phyloP scores from a whole-genome alignment of 305 asterid genomes.

The Vinca major region DNA sequence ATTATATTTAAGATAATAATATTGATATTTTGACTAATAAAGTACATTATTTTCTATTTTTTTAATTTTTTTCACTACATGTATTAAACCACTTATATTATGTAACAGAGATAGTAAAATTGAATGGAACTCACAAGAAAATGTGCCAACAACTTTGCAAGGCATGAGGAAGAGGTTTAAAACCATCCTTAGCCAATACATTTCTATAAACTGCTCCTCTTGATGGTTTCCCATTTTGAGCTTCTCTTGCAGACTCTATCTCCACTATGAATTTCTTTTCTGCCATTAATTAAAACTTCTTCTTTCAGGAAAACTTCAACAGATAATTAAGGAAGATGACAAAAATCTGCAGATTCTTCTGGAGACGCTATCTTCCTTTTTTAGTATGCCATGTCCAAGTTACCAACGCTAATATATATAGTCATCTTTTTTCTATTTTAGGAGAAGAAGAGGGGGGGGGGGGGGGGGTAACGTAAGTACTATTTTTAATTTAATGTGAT shows the following conservation, averaged over 20 bases:
- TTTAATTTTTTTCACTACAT: too few relatives aligned
- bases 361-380: background rate
- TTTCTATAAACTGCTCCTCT: slow-evolving; percentile 64
- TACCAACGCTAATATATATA: slow-evolving; percentile 5
- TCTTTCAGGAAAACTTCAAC: too few relatives aligned
- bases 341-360: too few relatives aligned
- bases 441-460: too few relatives aligned
- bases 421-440: too few relatives aligned
- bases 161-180: slow-evolving; percentile 44
- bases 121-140: slow-evolving; percentile 41
- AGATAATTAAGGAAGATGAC: too few relatives aligned
- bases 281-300: background rate
- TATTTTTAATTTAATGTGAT: background rate
- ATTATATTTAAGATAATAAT: too few relatives aligned
- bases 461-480: background rate
- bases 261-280: slow-evolving; percentile 41
- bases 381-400: background rate
- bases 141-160: slow-evolving; percentile 71
- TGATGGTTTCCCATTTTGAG: slow-evolving; percentile 49
- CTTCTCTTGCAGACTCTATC: slow-evolving; percentile 54
- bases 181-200: slow-evolving; percentile 49
- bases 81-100: too few relatives aligned
- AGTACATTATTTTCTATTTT: too few relatives aligned
- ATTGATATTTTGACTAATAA: too few relatives aligned
- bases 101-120: background rate